A percentile compares a stretch with the other conserved stretches of the same genome.
Evolutionary conservation across 768 basidiomycete species (phyloP).

Genomic region (Boletus reticulatus): DNA sequence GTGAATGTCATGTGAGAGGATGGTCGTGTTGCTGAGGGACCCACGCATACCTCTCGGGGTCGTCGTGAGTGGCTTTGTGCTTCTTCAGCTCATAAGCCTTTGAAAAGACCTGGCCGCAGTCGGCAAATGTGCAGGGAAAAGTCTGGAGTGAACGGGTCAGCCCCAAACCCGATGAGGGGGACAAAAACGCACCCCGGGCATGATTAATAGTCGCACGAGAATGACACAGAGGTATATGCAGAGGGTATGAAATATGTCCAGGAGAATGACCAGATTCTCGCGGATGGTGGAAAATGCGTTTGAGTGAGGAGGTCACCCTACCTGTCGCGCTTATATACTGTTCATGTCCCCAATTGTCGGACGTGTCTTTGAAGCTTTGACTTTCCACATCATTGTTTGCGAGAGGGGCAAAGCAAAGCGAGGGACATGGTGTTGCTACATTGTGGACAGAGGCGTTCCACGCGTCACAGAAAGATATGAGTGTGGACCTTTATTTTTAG

Average conservation of each 20-base stretch:
- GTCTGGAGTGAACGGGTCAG: conserved; percentile 5
- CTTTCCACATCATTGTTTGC: neutral
- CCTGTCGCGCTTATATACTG: conserved; percentile 13
- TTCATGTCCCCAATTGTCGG: conserved; percentile 1
- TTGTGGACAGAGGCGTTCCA: neutral
- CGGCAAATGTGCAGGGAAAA: conserved; percentile 7
- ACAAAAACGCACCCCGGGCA: conserved; percentile 8
- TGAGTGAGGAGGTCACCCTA: neutral
- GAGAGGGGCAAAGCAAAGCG: conserved; percentile 8
- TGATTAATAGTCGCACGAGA: neutral
- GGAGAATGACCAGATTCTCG: conserved; percentile 23
- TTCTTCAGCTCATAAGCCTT: conserved; percentile 21
- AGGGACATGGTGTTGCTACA: neutral
- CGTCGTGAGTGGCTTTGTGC: conserved; percentile 18
- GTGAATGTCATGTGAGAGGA: neutral
- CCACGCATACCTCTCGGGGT: conserved; percentile 7
- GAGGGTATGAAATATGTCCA: neutral
- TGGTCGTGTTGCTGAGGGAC: neutral
- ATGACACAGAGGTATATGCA: neutral
- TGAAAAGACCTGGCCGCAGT: conserved; percentile 15
- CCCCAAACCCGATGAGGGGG: neutral
- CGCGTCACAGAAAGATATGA: neutral
- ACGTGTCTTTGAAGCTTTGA: neutral
- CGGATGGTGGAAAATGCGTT: neutral
- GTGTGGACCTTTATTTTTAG: neutral